phyloP scores from a whole-genome alignment of 495 filamentous ascomycete species.

The Parathielavia hyrcaniae region DNA sequence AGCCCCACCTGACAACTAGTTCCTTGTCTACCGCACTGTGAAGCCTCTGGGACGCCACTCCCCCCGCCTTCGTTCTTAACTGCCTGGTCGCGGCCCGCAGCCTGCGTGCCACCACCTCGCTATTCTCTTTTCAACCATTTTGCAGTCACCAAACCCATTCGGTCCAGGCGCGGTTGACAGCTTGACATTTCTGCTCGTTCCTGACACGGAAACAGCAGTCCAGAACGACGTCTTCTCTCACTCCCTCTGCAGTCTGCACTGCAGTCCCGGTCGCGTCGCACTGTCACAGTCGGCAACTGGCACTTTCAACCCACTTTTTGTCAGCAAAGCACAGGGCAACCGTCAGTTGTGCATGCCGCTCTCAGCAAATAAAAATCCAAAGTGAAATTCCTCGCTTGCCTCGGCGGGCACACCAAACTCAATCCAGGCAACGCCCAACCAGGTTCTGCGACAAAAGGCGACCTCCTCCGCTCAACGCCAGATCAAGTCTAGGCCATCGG shows the following conservation, averaged over 20 bases:
- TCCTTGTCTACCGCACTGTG: conserved; percentile 28
- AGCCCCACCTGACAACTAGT: conserved; percentile 25
- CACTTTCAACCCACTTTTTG: conserved; percentile 12
- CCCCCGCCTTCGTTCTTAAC: conserved; percentile 46
- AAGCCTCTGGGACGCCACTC: conserved; percentile 35
- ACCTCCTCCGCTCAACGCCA: conserved; percentile 50
- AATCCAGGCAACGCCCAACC: conserved; percentile 49
- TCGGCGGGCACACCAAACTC: conserved; percentile 48
- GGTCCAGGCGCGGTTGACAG: conserved; percentile 36
- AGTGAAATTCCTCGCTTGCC: conserved; percentile 42
- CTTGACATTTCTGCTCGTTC: conserved; percentile 35
- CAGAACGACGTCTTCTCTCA: conserved; percentile 34
- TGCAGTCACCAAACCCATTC: conserved; percentile 54
- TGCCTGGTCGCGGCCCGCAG: conserved; percentile 44
- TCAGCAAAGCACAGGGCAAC: conserved; percentile 7
- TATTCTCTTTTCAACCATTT: conserved; percentile 57
- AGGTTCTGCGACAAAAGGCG: conserved; percentile 47
- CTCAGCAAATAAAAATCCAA: conserved; percentile 40
- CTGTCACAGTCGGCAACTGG: conserved; percentile 20
- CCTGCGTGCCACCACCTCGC: conserved; percentile 48
- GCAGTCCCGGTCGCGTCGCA: conserved; percentile 20
- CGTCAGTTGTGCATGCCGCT: conserved; percentile 27
- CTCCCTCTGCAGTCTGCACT: no score
- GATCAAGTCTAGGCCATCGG: conserved; percentile 55
- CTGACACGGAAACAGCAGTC: conserved; percentile 40